These are phyloP conservation scores for Coprinellus micaceus DNA, from an alignment of 768 basidiomycete species.

Conservation along the genomic window DNA sequence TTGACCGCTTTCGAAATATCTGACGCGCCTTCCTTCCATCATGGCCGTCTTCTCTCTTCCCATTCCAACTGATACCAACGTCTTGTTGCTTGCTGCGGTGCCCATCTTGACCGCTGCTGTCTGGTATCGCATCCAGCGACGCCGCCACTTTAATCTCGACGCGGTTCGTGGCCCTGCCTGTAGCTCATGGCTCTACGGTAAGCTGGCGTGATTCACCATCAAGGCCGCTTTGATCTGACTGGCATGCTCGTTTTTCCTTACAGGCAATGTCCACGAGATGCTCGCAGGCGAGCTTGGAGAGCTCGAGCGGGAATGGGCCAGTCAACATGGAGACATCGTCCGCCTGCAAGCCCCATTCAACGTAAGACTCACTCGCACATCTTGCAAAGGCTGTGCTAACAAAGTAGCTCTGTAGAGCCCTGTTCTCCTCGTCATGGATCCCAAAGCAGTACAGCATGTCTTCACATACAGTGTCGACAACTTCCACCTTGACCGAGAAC, in stretches of 20 bases:
- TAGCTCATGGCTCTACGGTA: neutral
- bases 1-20: neutral
- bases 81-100: neutral
- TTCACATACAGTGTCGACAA: conserved; percentile 41
- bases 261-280: neutral
- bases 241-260: neutral
- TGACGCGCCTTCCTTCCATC: neutral
- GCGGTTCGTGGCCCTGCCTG: neutral
- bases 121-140: neutral
- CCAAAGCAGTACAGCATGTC: conserved; percentile 46
- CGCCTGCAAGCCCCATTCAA: conserved; percentile 36
- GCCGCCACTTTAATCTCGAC: neutral
- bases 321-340: conserved; percentile 38
- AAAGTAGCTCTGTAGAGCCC: conserved; percentile 31
- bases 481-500: conserved; percentile 38
- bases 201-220: neutral
- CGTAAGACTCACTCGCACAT: conserved; percentile 20
- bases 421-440: conserved; percentile 42
- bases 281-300: neutral
- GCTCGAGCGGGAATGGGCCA: conserved; percentile 32
- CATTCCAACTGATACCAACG: neutral
- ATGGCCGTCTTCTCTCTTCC: neutral
- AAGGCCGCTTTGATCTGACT: too few species aligned
- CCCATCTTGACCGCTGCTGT: neutral
- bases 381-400: neutral